Evolutionary conservation across 192 early-diverging fungal species (phyloP), one percentile per base, ranked within the genome.

Genomic region (Gaertneriomyces sp.): DNA sequence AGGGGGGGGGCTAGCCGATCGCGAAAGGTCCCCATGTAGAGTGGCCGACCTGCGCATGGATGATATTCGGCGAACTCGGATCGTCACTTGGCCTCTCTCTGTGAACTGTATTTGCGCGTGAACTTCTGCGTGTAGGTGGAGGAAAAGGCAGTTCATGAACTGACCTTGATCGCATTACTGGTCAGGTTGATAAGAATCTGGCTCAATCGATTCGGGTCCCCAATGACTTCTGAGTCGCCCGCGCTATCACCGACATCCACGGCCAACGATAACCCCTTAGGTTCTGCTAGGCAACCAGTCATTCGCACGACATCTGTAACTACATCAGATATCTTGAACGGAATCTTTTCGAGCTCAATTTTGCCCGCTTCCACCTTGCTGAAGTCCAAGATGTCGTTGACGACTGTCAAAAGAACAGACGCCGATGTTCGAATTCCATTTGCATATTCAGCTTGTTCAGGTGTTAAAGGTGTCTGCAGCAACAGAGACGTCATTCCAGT

Each of bases 321-420:
- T 20, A 51, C 49, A 17, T 51, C 49, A 5, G 49, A n/a, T 51
- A 51, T 51, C 20, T n/a, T 51, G 49, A 51, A 51, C 0, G 49
- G 49, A 4, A 51, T 51, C 20, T 20, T n/a, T 51, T 51, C 49
- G 5, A 51, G 49, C 20, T 51, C 49, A 17, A 51, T 51, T 6
- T 51, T 51, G n/a, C 49, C 49, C 49, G 49, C 49, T 51, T 51
- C 49, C n/a, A 51, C 49, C 20, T 51, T 51, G 20, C 49, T 51
- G 49, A 51, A 51, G 20, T 51, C 49, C n/a, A 51, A 20, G 49
- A 51, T 51, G 6, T 51, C 49, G 49, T 51, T 51, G 20, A 51
- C 49, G n/a, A 51, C 49, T 20, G 49, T 51, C 49, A 51, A 51
- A 51, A 51, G 49, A 51, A 51, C 49, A 20, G n/a, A 17, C n/a